Conservation (phyloP, 164 flowering plant species). For the Berberis vulgaris region DNA sequence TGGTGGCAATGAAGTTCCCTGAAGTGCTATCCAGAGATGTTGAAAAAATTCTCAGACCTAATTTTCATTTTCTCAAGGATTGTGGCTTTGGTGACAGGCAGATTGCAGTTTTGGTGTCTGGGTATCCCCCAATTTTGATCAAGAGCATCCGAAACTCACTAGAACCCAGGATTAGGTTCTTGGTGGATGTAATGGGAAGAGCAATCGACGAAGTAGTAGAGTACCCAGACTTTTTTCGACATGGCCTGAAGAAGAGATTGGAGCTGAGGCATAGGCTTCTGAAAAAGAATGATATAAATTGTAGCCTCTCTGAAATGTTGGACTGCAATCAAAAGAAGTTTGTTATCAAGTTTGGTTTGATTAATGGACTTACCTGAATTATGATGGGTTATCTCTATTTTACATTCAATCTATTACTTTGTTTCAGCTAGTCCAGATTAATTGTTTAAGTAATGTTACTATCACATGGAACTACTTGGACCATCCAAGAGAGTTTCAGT, state of each 20-base stretch:
- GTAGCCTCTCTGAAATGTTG: conserved; percentile 85
- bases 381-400: neutral
- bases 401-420: no score
- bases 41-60: conserved; percentile 59
- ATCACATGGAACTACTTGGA: no score
- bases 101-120: conserved; percentile 53
- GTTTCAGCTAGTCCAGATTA: no score
- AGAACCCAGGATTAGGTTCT: conserved; percentile 73
- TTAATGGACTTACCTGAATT: conserved; percentile 22
- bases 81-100: conserved; percentile 57
- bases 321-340: conserved; percentile 75
- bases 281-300: conserved; percentile 38
- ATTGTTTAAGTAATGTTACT: no score
- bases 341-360: conserved; percentile 39
- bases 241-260: conserved; percentile 74
- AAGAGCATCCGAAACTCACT: conserved; percentile 80
- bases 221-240: conserved; percentile 77
- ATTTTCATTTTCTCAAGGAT: conserved; percentile 42
- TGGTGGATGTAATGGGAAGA: conserved; percentile 77
- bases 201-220: conserved; percentile 53
- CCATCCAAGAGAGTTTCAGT: no score
- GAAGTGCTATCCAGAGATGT: conserved; percentile 84
- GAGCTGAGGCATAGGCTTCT: conserved; percentile 69
- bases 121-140: conserved; percentile 79
- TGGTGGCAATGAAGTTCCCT: conserved; percentile 53